Percentiles rank a stretch among this genome's conserved stretches.
Evolutionary conservation across 2,329 filamentous ascomycete species (phyloP).

Genomic region (Trichoderma sp.): DNA sequence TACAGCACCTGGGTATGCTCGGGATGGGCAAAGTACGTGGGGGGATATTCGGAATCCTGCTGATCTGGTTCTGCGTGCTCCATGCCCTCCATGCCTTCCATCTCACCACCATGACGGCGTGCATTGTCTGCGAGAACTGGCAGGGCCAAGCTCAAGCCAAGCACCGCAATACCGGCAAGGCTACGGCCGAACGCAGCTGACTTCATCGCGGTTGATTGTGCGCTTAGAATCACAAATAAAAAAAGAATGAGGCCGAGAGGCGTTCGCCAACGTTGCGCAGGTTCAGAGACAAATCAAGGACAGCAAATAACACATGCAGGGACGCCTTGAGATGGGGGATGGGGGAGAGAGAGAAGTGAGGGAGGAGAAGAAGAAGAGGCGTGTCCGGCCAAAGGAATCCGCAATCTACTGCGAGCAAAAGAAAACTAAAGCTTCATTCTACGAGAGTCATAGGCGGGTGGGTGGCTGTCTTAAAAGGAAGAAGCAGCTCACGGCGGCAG

Average conservation of each 20-base stretch:
- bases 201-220: constrained; percentile 13
- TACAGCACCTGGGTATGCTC: constrained; percentile 58
- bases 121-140: constrained; percentile 20
- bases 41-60: constrained; percentile 36
- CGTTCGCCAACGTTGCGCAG: background rate
- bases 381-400: background rate
- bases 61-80: constrained; percentile 2
- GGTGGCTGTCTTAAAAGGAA: constrained; percentile 7
- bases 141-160: constrained; percentile 15
- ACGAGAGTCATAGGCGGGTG: constrained; percentile 8
- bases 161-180: constrained; percentile 18
- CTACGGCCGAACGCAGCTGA: background rate
- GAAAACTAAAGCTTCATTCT: background rate
- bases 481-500: constrained; percentile 8
- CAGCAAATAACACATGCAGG: background rate
- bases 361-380: background rate
- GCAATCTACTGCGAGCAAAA: background rate
- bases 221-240: background rate
- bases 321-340: background rate
- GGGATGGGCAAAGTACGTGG: constrained; percentile 59
- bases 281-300: background rate
- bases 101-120: constrained; percentile 23
- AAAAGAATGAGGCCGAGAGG: background rate
- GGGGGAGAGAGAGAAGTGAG: background rate
- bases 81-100: constrained; percentile 1